These are phyloP conservation scores for Boletus mariae DNA, from an alignment of 1,284 basidiomycete species.

Conservation along the genomic window DNA sequence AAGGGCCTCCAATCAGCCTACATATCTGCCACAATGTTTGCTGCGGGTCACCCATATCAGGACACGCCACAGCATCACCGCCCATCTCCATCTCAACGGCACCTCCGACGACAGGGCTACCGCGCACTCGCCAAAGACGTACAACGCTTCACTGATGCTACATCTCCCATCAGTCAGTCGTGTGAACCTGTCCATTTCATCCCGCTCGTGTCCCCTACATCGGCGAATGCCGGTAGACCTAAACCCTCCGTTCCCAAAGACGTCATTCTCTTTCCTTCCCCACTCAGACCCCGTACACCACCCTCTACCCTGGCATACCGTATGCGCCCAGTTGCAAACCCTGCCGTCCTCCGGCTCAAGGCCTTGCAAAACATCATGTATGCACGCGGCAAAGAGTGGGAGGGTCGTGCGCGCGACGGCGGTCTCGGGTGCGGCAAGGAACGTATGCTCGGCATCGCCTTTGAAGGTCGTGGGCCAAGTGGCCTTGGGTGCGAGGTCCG, in stretches of 20 bases:
- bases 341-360: conserved; percentile 51
- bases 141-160: conserved; percentile 28
- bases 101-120: conserved; percentile 41
- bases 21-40: conserved; percentile 49
- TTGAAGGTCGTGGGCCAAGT: conserved; percentile 56
- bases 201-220: conserved; percentile 20
- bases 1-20: conserved; percentile 56
- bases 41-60: conserved; percentile 28
- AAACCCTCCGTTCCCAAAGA: conserved; percentile 14
- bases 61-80: conserved; percentile 10
- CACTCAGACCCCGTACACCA: conserved; percentile 32
- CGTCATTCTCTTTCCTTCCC: conserved; percentile 32
- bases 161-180: conserved; percentile 7
- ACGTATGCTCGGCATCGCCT: conserved; percentile 52
- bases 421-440: conserved; percentile 52
- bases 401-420: conserved; percentile 44
- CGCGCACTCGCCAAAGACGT: conserved; percentile 42
- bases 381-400: conserved; percentile 41
- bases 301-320: conserved; percentile 32
- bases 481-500: conserved; percentile 40
- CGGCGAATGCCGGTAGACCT: conserved; percentile 12
- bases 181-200: conserved; percentile 32
- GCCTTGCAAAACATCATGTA: conserved; percentile 53
- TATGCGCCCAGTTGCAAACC: conserved; percentile 56
- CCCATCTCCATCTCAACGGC: conserved; percentile 13